Evolutionary conservation across 768 basidiomycete species (phyloP), one percentile per base, ranked within the genome.

Genomic region (Leccinum arenicola): DNA sequence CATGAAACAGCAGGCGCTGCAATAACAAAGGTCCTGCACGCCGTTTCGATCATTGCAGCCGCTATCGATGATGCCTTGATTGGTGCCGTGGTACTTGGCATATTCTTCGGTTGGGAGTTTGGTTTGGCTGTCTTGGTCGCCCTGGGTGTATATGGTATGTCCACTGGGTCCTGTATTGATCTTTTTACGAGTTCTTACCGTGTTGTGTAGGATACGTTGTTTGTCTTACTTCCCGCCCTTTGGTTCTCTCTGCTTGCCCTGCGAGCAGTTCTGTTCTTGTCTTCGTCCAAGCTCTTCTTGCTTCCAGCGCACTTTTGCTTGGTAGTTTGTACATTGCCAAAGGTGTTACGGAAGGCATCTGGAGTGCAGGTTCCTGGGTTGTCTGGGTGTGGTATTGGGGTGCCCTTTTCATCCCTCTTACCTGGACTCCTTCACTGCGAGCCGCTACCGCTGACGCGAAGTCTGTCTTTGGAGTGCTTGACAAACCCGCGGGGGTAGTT

Each of bases 401-500:
- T 33, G 35, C 64, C 27, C 61, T 71, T 23, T 58, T 72, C 52
- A 52, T 87, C 84, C 19, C 70, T 21, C 63, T 69, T n/a, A 59
- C 64, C 17, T 58, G 60, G 52, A 50, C 57, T 31, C 58, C 54
- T 54, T 67, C 90, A 80, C 75, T 92, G 14, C 91, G 90, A 61
- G 80, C 78, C 1, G 91, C 91, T 6, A 79, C 95, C 40, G 88
- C 87, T 67, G 87, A 86, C 67, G 83, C 93, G 50, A 91, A 88
- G 17, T 87, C 83, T 64, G 84, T 98, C 48, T 78, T 97, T 57
- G 82, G 88, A 56, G 78, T 95, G 17, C 80, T 98, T 7, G 84
- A 85, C 59, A 89, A 95, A 68, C 86, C 90, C 1, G 88, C 84
- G 0, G 95, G 95, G 60, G 84, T 98, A 61, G 84, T 88, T 62